Evolutionary conservation across 176 grass and related monocot species (phyloP), one percentile per base, ranked within the genome.

Genomic region (bread wheat (Triticum aestivum)): DNA sequence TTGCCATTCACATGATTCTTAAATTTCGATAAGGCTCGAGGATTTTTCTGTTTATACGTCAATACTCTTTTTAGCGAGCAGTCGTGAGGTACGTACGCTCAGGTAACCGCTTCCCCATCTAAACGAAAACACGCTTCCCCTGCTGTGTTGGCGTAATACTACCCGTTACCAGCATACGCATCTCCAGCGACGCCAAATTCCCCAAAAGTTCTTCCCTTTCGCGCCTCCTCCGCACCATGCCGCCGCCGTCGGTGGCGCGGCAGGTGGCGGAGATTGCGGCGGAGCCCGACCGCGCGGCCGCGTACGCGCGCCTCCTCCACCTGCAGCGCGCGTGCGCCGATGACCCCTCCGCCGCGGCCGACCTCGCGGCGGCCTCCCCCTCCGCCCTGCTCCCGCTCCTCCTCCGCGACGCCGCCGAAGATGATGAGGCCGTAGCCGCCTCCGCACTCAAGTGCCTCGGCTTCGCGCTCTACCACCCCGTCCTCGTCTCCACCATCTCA

Each of bases 401-500:
- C 58, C 44, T 93, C 35, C 89, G 83, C 66, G 83, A 86, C 35
- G 76, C 45, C 8, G 80, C 74, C 1, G 88, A 80, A 69, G 52
- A 85, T 79, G 92, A 88, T 62, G 87, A 89, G 73, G 73, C 42
- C 20, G 82, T 88, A 18, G 82, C 93, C 12, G 80, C 66, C 39
- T 77, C 89, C 37, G 87, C 95, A 35, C 79, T 98, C 73, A 98
- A 91, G 80, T 95, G 91, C 87, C 87, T 98, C 29, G 95, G 93
- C 34, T 98, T 98, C 83, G 75, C 87, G 65, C 86, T 98, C 73
- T 93, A 98, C 83, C 93, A 98, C 77, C 93, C 93, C 11, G 79
- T 94, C 18, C 58, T 98, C 47, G 69, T 93, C n/a, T 65, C 87
- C 38, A 83, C 79, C 67, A 68, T 93, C 58, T 85, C 95, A 86